Base-by-base conservation (phyloP, 768 basidiomycete genomes). In the Favolaschia claudopus region DNA sequence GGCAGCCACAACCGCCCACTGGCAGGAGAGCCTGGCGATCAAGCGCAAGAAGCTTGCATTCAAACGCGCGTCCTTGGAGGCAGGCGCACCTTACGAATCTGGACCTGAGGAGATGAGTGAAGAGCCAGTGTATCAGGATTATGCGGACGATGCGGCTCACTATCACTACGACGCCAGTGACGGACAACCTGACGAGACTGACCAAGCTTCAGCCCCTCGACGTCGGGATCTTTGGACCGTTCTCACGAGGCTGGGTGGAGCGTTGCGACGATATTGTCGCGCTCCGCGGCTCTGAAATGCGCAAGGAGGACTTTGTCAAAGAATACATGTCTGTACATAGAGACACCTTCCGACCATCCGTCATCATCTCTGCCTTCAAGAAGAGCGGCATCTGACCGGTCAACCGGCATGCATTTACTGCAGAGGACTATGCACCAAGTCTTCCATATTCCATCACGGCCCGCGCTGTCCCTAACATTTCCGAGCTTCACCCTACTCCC, bases 161-260 rank as follows among this genome's bases (percentile, higher is more conserved):
- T n/a, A n/a, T n/a, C n/a, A n/a, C n/a, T n/a, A n/a, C n/a, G n/a
- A n/a, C n/a, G n/a, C n/a, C n/a, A n/a, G n/a, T n/a, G n/a, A n/a
- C n/a, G n/a, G n/a, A n/a, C n/a, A n/a, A n/a, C n/a, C n/a, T n/a
- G n/a, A n/a, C n/a, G n/a, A n/a, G n/a, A n/a, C n/a, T n/a, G n/a
- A n/a, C n/a, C 56, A 58, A 64, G 25, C 72, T 80, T 1, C 82
- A 83, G 64, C 79, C 80, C 1, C 73, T 77, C 33, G 74, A 82
- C 67, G 76, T 82, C 58, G 76, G 76, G 1, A 68, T 76, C 17
- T 82, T 82, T 63, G 72, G 68, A 0, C 75, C 73, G 1, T 47
- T 80, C 6, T 64, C 67, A 27, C 39, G 17, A 0, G 61, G 47
- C 13, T 82, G 77, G 77, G 40, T 60, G 6, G 49, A 70, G 10